Percentiles rank a stretch among this genome's conserved stretches.
These are phyloP conservation scores for Irpex sp. DNA, from an alignment of 1,284 basidiomycete species.

Conservation along the genomic window DNA sequence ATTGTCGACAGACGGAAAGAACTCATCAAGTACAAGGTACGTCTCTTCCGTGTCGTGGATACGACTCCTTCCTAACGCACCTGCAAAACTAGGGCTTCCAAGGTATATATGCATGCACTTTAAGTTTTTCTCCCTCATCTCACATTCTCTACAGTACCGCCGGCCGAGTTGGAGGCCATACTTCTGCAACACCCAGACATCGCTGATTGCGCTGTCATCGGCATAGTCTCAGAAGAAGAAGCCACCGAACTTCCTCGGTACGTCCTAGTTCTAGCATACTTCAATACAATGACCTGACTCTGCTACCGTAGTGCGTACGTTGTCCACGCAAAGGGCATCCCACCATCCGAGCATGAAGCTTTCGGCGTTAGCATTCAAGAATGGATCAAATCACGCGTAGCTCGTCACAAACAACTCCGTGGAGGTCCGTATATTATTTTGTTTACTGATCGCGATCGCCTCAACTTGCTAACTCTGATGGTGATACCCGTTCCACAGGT, in stretches of 20 bases:
- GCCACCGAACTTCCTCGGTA: constrained; percentile 17
- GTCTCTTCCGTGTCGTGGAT: constrained; percentile 6
- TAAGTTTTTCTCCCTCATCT: neutral
- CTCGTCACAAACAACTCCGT: constrained; percentile 62
- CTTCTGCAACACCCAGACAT: constrained; percentile 71
- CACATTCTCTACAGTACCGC: constrained; percentile 53
- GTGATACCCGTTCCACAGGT: constrained; percentile 19
- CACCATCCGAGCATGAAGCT: constrained; percentile 31
- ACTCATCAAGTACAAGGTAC: constrained; percentile 79
- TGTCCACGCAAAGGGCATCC: constrained; percentile 41
- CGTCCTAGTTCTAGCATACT: neutral
- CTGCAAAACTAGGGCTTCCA: constrained; percentile 24
- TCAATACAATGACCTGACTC: neutral
- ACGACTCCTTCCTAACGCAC: neutral
- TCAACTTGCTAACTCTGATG: neutral
- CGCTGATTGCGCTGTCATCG: constrained; percentile 73
- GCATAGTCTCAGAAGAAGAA: constrained; percentile 39
- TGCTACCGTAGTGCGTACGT: constrained; percentile 57
- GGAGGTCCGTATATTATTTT: constrained; percentile 35
- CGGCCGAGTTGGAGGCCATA: constrained; percentile 77
- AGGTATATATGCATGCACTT: constrained; percentile 12
- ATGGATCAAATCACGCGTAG: constrained; percentile 68
- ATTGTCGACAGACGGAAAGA: constrained; percentile 78
- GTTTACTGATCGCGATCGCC: neutral
- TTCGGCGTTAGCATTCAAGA: constrained; percentile 49